Evolutionary conservation across 176 grass and related monocot species (phyloP), one percentile per base, ranked within the genome.

Genomic region (Carex kokanica): DNA sequence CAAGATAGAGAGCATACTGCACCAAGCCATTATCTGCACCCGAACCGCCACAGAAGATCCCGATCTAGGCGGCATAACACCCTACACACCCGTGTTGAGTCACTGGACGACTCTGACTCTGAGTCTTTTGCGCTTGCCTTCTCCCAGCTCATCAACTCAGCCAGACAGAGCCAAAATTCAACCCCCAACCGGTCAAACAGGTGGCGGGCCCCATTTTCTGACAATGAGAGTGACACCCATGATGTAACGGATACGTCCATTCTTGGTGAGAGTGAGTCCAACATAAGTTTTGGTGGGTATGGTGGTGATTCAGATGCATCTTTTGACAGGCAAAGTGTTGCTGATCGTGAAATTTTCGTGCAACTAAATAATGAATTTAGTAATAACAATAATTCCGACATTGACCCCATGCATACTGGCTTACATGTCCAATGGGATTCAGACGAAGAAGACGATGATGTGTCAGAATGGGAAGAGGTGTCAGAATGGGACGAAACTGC

Each of bases 361-460:
- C 90, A 87, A 81, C 83, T 87, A 79, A 92, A 93, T 21, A 87
- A 85, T 32, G 90, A 86, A 16, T 88, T 87, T 72, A 60, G 78
- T 47, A 89, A 89, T n/a, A 88, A 84, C n/a, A 90, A 91, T 84
- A 88, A 80, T 40, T 86, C 89, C 3, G 91, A 95, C 79, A 93
- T 98, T 43, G 92, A 95, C 86, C 92, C 92, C 57, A 98, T 98
- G 95, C 88, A 93, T 83, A 86, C 89, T 74, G 85, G 88, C 47
- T 31, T 90, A 65, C 40, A 20, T 65, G 23, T 49, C 17, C 90
- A 88, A 27, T 98, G 95, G 90, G 87, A 98, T 70, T 93, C 92
- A 34, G 87, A 98, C 81, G 85, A 88, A 64, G 72, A 94, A 70
- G 86, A 93, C 4, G 80, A 81, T 53, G 78, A 89, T 68, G 78